Evolutionary conservation across 768 basidiomycete genomes (phyloP), one percentile per base, ranked within the genome.

Genomic region (Auriculariales sp.): DNA sequence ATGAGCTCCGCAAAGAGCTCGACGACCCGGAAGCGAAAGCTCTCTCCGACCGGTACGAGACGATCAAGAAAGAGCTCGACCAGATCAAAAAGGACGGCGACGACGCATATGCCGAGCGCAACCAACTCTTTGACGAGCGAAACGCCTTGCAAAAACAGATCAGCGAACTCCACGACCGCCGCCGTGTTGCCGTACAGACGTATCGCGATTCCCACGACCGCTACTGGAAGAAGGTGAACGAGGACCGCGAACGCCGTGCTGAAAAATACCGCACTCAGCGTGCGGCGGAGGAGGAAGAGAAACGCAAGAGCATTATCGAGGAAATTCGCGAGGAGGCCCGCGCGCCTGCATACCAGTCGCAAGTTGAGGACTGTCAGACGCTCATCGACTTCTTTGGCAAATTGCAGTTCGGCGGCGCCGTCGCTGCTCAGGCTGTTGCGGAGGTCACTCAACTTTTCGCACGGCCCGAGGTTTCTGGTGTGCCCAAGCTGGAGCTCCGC

Each of bases 351-450:
- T 98, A 77, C 73, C 87, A 89, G 59, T 73, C 79, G 48, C 79
- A 97, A 62, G 91, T 99, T 58, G 90, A 98, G 69, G 95, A 98
- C 62, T 97, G 92, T 68, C 83, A 88, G 60, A 94, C 85, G 3
- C 78, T 95, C 55, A 82, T 94, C 61, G 84, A 91, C 63, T 79
- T 72, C 60, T 79, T 95, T 66, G 79, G 75, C 15, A 83, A 83
- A 22, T 85, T 81, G 64, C 65, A 67, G 36, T 67, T 67, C 33
- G 73, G 69, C 12, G 54, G 51, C 48, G 52, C 31, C 3, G 53
- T 56, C 11, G 52, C 52, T 3, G 50, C 56, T 7, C 39, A 54
- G 28, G 35, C 55, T 4, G 66, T 67, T 32, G 65, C 66, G 29
- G 63, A 67, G 11, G 62, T 69, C 54, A 69, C 74, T 51, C 66